Percentiles rank a stretch among this genome's conserved stretches.
phyloP scores from a whole-genome alignment of 116 monocot species.

The Iris pallida region DNA sequence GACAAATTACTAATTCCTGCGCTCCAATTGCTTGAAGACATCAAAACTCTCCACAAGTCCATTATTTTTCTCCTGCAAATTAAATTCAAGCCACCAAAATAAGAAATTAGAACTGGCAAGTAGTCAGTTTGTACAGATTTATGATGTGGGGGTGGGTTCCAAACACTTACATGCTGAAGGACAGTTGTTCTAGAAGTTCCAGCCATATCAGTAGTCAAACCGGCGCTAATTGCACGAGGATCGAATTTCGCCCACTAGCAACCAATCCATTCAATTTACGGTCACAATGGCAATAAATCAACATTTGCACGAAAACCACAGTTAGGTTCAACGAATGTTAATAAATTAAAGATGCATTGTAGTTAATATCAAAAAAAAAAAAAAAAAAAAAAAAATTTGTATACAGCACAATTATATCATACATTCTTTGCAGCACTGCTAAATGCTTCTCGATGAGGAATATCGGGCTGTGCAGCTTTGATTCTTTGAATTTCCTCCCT shows the following conservation, averaged over 20 bases:
- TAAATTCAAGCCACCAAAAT: background rate
- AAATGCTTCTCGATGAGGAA: conserved; percentile 91
- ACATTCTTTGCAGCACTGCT: conserved; percentile 96
- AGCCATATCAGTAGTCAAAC: conserved; percentile 23
- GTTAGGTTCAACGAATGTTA: too few species aligned
- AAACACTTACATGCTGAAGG: conserved; percentile 38
- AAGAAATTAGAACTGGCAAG: background rate
- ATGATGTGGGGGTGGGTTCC: background rate
- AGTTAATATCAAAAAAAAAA: background rate
- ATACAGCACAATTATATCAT: conserved; percentile 7
- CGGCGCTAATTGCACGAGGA: conserved; percentile 26
- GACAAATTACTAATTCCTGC: conserved; percentile 23
- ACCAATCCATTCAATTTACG: too few species aligned
- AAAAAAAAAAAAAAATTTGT: too few species aligned
- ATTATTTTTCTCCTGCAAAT: conserved; percentile 43
- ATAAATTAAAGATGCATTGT: too few species aligned
- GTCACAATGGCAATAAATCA: too few species aligned
- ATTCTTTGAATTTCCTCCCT: conserved; percentile 96
- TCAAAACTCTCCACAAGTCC: conserved; percentile 40
- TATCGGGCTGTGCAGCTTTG: conserved; percentile 81
- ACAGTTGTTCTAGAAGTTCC: conserved; percentile 13
- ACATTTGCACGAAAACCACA: background rate
- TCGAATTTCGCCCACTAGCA: conserved; percentile 71
- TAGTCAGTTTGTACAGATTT: background rate
- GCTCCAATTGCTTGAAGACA: conserved; percentile 51